phyloP scores from a whole-genome alignment of 306 rosid genomes.

The Chamaecrista fasciculata region DNA sequence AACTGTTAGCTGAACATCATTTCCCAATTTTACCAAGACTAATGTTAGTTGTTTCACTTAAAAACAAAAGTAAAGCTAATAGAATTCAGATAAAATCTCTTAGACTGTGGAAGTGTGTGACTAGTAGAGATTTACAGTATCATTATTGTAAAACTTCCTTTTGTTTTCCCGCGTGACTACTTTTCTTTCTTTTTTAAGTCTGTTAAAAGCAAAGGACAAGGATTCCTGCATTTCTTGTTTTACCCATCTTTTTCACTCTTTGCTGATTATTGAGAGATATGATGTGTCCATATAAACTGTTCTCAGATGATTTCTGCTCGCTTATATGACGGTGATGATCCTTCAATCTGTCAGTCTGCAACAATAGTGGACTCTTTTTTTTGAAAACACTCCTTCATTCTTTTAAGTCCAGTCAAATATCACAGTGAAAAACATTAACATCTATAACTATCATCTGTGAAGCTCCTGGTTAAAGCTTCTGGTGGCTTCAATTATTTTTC shows the following conservation, averaged over 20 bases:
- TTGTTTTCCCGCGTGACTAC: slow-evolving; percentile 10
- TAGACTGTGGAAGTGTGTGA: not conserved
- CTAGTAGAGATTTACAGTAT: not conserved
- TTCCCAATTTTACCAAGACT: not conserved
- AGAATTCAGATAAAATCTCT: not conserved
- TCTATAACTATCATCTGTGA: not conserved
- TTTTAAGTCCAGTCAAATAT: not conserved
- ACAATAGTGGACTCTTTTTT: not conserved
- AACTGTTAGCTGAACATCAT: not conserved
- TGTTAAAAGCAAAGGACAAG: slow-evolving; percentile 23
- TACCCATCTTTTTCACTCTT: slow-evolving; percentile 10
- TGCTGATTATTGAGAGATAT: not conserved
- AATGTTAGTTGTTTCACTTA: not conserved
- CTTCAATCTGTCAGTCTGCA: not conserved
- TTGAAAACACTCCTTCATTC: not conserved
- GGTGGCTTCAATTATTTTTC: too few species aligned
- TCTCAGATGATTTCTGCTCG: not conserved
- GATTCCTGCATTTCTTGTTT: slow-evolving; percentile 1
- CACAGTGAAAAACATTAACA: not conserved
- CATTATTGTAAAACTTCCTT: not conserved
- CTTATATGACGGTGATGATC: not conserved
- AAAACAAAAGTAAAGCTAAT: not conserved
- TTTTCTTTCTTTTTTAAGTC: not conserved
- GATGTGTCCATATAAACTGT: not conserved
- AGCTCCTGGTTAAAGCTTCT: too few species aligned